phyloP scores from a whole-genome alignment of 1,139 yeast species.

The Lodderomyces metapsilosis region DNA sequence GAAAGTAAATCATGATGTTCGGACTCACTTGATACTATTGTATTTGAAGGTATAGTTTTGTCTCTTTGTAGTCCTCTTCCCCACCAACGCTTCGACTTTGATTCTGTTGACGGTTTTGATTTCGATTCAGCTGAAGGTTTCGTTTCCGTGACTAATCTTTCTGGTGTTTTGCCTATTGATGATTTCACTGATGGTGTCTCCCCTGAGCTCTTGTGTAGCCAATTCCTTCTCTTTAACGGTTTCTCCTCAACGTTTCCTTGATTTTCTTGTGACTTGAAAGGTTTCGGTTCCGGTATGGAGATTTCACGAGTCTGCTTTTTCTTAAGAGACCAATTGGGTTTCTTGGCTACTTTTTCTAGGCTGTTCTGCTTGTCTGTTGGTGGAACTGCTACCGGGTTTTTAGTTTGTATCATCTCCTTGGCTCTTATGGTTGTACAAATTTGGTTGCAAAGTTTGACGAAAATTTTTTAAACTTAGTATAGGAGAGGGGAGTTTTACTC shows the following conservation, averaged over 20 bases:
- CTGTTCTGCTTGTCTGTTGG: not conserved
- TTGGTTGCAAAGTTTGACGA: slow-evolving; percentile 2
- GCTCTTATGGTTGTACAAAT: too few species aligned
- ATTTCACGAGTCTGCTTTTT: not conserved
- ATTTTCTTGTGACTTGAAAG: not conserved
- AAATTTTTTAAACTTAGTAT: not conserved
- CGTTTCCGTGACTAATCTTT: not conserved
- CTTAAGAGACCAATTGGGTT: not conserved
- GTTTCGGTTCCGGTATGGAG: not conserved
- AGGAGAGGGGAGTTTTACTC: too few species aligned
- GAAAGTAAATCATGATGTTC: slow-evolving; percentile 10
- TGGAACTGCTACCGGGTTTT: not conserved
- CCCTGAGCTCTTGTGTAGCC: not conserved
- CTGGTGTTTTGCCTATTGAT: not conserved
- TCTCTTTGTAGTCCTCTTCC: not conserved
- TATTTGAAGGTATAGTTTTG: not conserved
- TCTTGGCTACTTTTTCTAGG: not conserved
- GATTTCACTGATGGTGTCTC: not conserved
- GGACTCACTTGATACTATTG: slow-evolving; percentile 5
- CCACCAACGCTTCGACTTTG: not conserved
- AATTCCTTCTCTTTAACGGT: not conserved
- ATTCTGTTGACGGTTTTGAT: not conserved
- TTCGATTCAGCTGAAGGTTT: not conserved
- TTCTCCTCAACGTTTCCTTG: not conserved
- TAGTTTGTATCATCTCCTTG: not conserved